Base-by-base conservation (phyloP, 2,329 filamentous ascomycete genomes). In the Fusarium algeriense region DNA sequence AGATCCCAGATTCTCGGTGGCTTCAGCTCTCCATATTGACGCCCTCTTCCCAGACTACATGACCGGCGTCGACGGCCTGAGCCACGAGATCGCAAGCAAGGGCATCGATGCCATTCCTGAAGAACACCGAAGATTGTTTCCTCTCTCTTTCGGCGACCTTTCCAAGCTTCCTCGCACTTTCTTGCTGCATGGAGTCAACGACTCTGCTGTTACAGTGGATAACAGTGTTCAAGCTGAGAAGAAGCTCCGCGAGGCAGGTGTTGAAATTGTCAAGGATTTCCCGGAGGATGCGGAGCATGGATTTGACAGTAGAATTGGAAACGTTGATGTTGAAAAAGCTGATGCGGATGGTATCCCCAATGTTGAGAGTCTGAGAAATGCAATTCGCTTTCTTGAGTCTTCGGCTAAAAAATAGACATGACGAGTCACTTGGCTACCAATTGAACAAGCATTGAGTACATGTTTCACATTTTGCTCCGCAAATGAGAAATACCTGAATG, bases 11-110 rank as follows among this genome's bases (percentile, higher is more conserved):
- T 53, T 66, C n/a, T 28, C 40, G 4, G 30, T 75, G 5, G n/a
- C 57, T 1, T 59, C 71, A 9, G 73, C 73, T 19, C 49, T 75
- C 3, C 73, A 75, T 7, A 43, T 75, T 2, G 64, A 74, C 4
- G 73, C 67, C 0, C 38, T 74, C 0, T 71, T 73, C n/a, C 71
- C 67, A 5, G 73, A 75, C 15, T 75, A 75, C 26, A 66, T 75
- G 15, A 71, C 73, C 1, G 73, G 73, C 0, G 4, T 73, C 3
- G 32, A 59, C 0, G 73, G 71, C 0, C 53, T 75, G 0, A 62
- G 69, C 8, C 62, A 40, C 0, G 53, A 55, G 5, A 62, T 75
- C 5, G 64, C 58, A 6, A 60, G 14, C 7, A 52, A 64, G 17
- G 73, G 71, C 4, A 20, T 45, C 1, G 53, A 60, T 3, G 62